Base-by-base conservation (phyloP, 345 rosid genomes). In the Citrus glauca region DNA sequence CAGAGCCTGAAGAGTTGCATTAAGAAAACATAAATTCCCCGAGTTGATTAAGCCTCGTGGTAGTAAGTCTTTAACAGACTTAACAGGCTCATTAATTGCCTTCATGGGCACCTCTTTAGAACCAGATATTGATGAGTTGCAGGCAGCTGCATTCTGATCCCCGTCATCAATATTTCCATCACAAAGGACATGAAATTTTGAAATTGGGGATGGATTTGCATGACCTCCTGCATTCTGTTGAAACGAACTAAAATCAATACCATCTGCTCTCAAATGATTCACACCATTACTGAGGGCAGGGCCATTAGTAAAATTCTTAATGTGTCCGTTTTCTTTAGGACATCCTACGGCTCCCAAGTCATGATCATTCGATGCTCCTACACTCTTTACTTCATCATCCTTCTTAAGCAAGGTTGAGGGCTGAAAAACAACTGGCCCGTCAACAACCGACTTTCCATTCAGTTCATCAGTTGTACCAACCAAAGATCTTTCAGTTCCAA, bases 21-120 rank as follows among this genome's bases (percentile, higher is more conserved):
- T 96, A 66, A 94, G 98, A 85, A 96, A 96, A 81, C 99, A 96
- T 79, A 90, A 72, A 82, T 96, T 96, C 59, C 99, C 98, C 0
- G 88, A 86, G 81, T 96, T 96, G 68, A 92, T 89, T 71, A 96
- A 88, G 73, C 99, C 99, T 73, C 93, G 92, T 2, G 98, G 98
- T 48, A 83, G 79, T 37, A 92, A 83, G 81, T 79, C 81, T 69
- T 73, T 89, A 71, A 75, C 71, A 62, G 83, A 69, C 28, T 85
- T 45, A 64, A 82, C 48, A 78, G 90, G 69, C 68, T 83, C 92
- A 59, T 80, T 68, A 32, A 81, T 53, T 72, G 80, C 82, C 74
- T 88, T 82, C 38, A 27, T 69, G 40, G 24, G 77, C 33, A 71
- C 84, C 83, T 78, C 86, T 75, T 81, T 74, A 27, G 83, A 61